Evolutionary conservation across 176 grass and related monocot species (phyloP).

Genomic region (Oryza longistaminata): DNA sequence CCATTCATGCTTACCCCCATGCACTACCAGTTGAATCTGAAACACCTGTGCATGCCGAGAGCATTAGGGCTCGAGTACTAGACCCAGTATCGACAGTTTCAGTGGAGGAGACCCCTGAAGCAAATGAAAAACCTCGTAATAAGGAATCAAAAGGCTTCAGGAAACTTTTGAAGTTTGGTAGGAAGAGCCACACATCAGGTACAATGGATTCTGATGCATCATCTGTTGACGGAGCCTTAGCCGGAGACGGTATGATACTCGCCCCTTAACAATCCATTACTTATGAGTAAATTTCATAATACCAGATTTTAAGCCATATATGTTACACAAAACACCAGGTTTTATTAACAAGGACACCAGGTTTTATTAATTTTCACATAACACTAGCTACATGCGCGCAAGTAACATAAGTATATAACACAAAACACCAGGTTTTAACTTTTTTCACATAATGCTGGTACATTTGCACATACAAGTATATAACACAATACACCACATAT

Average conservation of each 20-base stretch:
- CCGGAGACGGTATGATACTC: conserved; percentile 62
- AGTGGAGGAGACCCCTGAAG: conserved; percentile 47
- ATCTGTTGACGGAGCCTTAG: conserved; percentile 59
- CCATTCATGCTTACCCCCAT: conserved; percentile 13
- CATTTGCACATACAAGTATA: neutral
- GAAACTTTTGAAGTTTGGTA: conserved; percentile 91
- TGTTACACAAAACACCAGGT: no score
- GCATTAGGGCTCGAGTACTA: conserved; percentile 44
- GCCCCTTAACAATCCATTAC: neutral
- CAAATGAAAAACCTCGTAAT: conserved; percentile 47
- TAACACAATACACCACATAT: neutral
- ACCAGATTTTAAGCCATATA: neutral
- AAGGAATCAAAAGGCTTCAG: conserved; percentile 89
- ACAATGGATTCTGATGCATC: conserved; percentile 52
- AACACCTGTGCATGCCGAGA: conserved; percentile 43
- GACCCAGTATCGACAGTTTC: conserved; percentile 33
- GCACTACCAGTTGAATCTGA: conserved; percentile 43
- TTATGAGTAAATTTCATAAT: neutral
- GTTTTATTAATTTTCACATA: neutral
- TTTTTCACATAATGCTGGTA: neutral
- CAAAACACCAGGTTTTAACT: neutral
- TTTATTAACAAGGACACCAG: no score
- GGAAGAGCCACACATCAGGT: conserved; percentile 60
- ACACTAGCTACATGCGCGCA: neutral
- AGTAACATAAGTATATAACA: no score